Evolutionary conservation across 108 stramenopile species (phyloP), one percentile per base, ranked within the genome.

Genomic region (Parietichytrium sp.): DNA sequence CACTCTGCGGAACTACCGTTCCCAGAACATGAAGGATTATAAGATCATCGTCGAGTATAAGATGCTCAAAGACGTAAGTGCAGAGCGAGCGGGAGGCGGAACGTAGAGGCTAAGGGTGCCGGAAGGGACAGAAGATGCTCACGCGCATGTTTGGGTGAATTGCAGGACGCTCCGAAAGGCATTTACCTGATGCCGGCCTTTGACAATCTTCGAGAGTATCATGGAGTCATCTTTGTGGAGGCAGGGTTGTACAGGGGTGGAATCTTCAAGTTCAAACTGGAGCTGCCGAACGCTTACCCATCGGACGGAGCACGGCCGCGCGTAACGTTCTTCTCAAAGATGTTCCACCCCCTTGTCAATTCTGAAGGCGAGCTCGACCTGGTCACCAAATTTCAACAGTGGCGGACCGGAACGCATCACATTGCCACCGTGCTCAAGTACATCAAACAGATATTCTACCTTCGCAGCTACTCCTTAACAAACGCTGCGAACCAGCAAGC

Each of bases 211-310:
- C 10, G 61, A 15, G 6, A 23, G 15, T 72, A 72, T 20, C 45
- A 45, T 27, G 61, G 61, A 6, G 61, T 72, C 10, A 72, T 72
- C 20, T 72, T 72, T 72, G 25, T 72, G n/a, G 61, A 72, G 33
- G 61, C 61, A 6, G 61, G 61, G 6, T 42, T 72, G 61, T 72
- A 72, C 61, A 72, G 61, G 45, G 61, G 61, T 25, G 61, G 38
- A 0, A 38, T 72, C 10, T 72, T 72, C 20, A 16, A 42, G 6
- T 72, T 72, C 20, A 33, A 42, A 10, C 38, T 72, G 1, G 61
- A 72, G 20, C 61, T 72, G 29, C 42, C 61, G 8, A 16, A 25
- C 38, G 20, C 36, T 10, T 72, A 72, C 33, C 61, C 61, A 10
- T 16, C 61, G 29, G 45, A 72, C 20, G 61, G 25, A 10, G 61